Conservation (phyloP, 169 alveolate species). For the Eimeria maxima region DNA sequence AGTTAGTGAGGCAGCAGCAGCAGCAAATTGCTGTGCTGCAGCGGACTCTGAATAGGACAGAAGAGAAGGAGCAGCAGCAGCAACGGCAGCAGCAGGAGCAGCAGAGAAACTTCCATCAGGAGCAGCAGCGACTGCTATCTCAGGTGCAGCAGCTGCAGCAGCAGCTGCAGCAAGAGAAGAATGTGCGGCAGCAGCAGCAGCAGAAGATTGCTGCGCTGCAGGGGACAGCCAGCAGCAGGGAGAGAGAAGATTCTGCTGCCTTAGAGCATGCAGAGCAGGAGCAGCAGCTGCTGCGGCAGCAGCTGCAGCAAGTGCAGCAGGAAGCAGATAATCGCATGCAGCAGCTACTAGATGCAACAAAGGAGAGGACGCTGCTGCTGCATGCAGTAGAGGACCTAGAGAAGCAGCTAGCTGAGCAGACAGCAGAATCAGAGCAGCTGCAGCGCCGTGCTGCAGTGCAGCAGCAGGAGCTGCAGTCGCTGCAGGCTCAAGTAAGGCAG, state of each 20-base stretch:
- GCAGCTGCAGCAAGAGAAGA: constrained; percentile 67
- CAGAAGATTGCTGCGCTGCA: constrained; percentile 64
- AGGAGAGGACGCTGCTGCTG: constrained; percentile 55
- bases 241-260: constrained; percentile 58
- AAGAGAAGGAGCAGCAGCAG: constrained; percentile 54
- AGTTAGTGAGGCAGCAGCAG: constrained; percentile 64
- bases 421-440: constrained; percentile 67
- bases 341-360: constrained; percentile 53
- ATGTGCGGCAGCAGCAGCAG: constrained; percentile 52
- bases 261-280: constrained; percentile 35
- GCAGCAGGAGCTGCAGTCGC: not conserved
- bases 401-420: constrained; percentile 64
- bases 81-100: constrained; percentile 51
- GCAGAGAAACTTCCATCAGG: constrained; percentile 12
- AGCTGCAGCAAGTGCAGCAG: constrained; percentile 66
- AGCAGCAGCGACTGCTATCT: constrained; percentile 46
- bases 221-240: not conserved
- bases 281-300: constrained; percentile 53
- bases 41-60: not conserved
- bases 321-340: constrained; percentile 49
- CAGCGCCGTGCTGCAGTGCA: constrained; percentile 63
- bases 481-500: constrained; percentile 13
- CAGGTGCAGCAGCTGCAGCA: constrained; percentile 59
- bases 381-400: constrained; percentile 67
- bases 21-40: constrained; percentile 39